Evolutionary conservation across 306 rosid genomes (phyloP).

Genomic region (Cucurbita moschata): DNA sequence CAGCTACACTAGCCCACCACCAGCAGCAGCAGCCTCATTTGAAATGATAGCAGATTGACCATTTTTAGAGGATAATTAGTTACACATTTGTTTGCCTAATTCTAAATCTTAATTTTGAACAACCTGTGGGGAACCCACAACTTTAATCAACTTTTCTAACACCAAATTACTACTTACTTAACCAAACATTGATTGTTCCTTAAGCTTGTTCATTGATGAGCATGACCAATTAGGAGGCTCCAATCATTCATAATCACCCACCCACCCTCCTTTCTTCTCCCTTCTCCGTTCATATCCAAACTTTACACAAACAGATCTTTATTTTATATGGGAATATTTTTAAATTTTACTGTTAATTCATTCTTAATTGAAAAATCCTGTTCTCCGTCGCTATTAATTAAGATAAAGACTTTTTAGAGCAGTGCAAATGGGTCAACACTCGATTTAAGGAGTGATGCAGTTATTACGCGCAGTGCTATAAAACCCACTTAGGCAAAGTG

Average conservation of each 20-base stretch:
- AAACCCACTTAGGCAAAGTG: background rate
- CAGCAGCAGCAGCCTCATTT: background rate
- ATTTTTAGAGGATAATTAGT: background rate
- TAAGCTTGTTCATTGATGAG: background rate
- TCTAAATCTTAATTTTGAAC: too few species aligned
- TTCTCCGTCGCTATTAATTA: background rate
- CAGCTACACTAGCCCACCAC: background rate
- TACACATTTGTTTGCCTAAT: too few species aligned
- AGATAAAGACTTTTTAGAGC: background rate
- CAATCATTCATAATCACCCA: too few species aligned
- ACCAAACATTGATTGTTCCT: too few species aligned
- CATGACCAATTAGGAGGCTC: background rate
- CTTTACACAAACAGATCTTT: too few species aligned
- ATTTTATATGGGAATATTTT: too few species aligned
- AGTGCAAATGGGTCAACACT: background rate
- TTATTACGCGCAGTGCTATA: background rate
- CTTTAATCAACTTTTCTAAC: background rate
- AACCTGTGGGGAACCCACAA: background rate
- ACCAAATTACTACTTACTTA: too few species aligned
- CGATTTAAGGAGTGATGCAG: background rate
- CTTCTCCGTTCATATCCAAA: too few species aligned
- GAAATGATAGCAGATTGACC: background rate
- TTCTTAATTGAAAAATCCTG: background rate
- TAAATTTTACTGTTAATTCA: background rate
- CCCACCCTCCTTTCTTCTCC: too few species aligned